Evolutionary conservation across 768 basidiomycete species (phyloP).

Genomic region (Heimioporus sp.): DNA sequence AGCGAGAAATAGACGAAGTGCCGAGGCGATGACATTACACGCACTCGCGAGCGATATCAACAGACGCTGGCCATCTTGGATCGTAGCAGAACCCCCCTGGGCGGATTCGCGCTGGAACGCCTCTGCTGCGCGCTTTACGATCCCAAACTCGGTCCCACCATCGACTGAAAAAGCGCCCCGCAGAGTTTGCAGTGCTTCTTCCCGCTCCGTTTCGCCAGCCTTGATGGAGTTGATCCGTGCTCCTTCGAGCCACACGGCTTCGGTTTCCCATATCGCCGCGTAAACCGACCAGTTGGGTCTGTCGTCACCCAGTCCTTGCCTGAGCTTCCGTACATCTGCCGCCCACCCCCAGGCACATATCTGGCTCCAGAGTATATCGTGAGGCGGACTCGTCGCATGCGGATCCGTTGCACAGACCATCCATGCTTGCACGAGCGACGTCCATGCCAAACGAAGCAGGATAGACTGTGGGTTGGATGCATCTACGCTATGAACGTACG

Average conservation of each 20-base stretch:
- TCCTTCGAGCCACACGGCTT: conserved; percentile 76
- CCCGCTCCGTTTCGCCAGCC: conserved; percentile 64
- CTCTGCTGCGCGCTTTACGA: conserved; percentile 38
- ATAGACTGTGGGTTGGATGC: neutral
- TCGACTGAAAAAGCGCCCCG: conserved; percentile 38
- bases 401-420: conserved; percentile 85
- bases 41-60: conserved; percentile 33
- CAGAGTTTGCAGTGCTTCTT: conserved; percentile 33
- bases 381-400: conserved; percentile 80
- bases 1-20: conserved; percentile 62
- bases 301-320: conserved; percentile 31
- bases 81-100: neutral
- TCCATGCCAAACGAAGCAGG: conserved; percentile 49
- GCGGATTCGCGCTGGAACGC: conserved; percentile 32
- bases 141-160: conserved; percentile 30
- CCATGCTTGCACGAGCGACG: conserved; percentile 66
- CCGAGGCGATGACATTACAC: conserved; percentile 41
- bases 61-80: conserved; percentile 4
- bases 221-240: conserved; percentile 65
- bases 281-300: conserved; percentile 30
- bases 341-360: conserved; percentile 78
- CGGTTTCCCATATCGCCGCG: conserved; percentile 36
- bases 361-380: conserved; percentile 90
- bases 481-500: conserved; percentile 34
- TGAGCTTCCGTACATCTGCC: conserved; percentile 47